Conservation (phyloP, 2,329 filamentous ascomycete species). For the Ceratocystis albifundus region DNA sequence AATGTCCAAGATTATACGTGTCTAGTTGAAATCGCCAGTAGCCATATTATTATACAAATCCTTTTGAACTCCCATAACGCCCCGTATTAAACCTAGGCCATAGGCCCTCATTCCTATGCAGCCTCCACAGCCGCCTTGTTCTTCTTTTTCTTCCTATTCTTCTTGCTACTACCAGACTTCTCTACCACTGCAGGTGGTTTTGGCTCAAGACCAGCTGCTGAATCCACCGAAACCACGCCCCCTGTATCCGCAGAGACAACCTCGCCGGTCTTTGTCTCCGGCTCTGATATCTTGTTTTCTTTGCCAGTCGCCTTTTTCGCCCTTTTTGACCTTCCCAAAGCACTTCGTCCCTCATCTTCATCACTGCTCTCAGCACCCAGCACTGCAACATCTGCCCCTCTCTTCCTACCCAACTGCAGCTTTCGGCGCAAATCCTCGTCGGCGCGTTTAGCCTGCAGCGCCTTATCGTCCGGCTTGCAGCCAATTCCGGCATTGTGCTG, state of each 20-base stretch:
- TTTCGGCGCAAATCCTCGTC: constrained; percentile 21
- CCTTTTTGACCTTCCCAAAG: constrained; percentile 19
- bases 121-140: constrained; percentile 9
- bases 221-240: background rate
- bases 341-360: constrained; percentile 21
- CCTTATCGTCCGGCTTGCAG: background rate
- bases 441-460: constrained; percentile 12
- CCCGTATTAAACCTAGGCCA: background rate
- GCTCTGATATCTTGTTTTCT: background rate
- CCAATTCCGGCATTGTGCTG: constrained; percentile 22
- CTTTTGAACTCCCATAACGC: constrained; percentile 8
- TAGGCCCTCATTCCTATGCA: background rate
- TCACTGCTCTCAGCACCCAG: constrained; percentile 19
- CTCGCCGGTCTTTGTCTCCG: background rate
- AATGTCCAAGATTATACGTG: background rate
- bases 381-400: constrained; percentile 4
- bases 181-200: background rate
- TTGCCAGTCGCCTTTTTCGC: background rate
- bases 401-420: constrained; percentile 18
- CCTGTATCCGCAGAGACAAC: background rate
- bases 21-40: background rate
- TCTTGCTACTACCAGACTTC: constrained; percentile 10
- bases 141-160: constrained; percentile 22
- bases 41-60: constrained; percentile 5
- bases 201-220: background rate